Conservation (phyloP, 2,329 filamentous ascomycete genomes). For the Mycosphaerella arachidis region DNA sequence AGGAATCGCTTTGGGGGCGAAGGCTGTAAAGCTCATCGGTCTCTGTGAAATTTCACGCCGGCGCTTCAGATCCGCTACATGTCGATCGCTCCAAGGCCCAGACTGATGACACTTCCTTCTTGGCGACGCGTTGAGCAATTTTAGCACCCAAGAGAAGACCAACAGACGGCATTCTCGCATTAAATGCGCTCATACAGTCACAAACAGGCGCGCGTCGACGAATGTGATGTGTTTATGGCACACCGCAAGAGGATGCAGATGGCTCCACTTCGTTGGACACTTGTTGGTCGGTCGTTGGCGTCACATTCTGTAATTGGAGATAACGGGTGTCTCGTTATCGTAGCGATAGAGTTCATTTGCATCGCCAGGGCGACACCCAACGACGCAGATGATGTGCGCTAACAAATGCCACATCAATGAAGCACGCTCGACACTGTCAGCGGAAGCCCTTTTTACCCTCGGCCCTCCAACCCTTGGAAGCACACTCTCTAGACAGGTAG, state of each 20-base stretch:
- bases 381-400: too few species aligned
- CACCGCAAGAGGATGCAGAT: neutral
- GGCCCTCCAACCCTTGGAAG: too few species aligned
- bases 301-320: too few species aligned
- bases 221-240: neutral
- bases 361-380: too few species aligned
- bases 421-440: too few species aligned
- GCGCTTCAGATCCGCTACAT: neutral
- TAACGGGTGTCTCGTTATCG: too few species aligned
- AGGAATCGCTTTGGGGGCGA: neutral
- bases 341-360: too few species aligned
- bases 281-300: too few species aligned
- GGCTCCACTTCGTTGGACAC: neutral
- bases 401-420: too few species aligned
- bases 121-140: neutral
- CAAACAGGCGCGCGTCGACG: neutral
- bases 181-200: neutral
- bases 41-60: neutral
- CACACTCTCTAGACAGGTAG: too few species aligned
- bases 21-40: neutral
- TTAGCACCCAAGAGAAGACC: neutral
- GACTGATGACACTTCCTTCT: neutral
- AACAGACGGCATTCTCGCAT: neutral
- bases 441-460: too few species aligned
- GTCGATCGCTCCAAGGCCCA: neutral